Evolutionary conservation across 2,329 filamentous ascomycete genomes (phyloP).

Genomic region (Trichophyton rubrum): DNA sequence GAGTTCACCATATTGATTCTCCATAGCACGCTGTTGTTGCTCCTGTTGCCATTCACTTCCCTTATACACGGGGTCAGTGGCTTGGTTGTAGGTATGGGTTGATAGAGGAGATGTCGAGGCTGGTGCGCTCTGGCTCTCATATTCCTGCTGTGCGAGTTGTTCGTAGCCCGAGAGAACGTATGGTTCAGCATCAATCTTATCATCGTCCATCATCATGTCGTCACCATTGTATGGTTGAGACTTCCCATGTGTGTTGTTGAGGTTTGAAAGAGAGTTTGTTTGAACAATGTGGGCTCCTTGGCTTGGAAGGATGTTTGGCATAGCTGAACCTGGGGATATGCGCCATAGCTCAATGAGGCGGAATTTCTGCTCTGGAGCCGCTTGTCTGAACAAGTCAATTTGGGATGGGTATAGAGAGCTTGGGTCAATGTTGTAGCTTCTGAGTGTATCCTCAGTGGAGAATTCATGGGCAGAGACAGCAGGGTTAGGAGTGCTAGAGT

Average conservation of each 20-base stretch:
- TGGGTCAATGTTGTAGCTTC: conserved; percentile 58
- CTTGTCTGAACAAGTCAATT: conserved; percentile 64
- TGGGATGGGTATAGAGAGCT: conserved; percentile 59
- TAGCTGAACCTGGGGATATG: conserved; percentile 53
- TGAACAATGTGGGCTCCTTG: conserved; percentile 2
- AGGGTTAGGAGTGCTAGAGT: conserved; percentile 18
- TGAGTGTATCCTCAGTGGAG: conserved; percentile 45
- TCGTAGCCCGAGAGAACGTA: conserved; percentile 80
- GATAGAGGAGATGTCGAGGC: conserved; percentile 14
- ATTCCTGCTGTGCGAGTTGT: conserved; percentile 51
- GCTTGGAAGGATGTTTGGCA: background rate
- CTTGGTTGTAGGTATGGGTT: conserved; percentile 21
- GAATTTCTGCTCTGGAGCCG: conserved; percentile 57
- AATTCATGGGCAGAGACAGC: conserved; percentile 32
- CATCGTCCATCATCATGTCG: conserved; percentile 38
- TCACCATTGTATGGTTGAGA: background rate
- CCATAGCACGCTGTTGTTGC: conserved; percentile 16
- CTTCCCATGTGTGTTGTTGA: background rate
- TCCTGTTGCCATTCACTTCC: conserved; percentile 27
- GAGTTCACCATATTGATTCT: conserved; percentile 29
- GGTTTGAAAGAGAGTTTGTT: background rate
- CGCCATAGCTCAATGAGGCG: conserved; percentile 76
- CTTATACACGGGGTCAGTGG: conserved; percentile 32
- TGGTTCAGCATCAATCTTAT: conserved; percentile 48
- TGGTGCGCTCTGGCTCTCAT: conserved; percentile 19